These are phyloP conservation scores for Ogataea pilisensis DNA, from an alignment of 805 yeast genomes.

Conservation along the genomic window DNA sequence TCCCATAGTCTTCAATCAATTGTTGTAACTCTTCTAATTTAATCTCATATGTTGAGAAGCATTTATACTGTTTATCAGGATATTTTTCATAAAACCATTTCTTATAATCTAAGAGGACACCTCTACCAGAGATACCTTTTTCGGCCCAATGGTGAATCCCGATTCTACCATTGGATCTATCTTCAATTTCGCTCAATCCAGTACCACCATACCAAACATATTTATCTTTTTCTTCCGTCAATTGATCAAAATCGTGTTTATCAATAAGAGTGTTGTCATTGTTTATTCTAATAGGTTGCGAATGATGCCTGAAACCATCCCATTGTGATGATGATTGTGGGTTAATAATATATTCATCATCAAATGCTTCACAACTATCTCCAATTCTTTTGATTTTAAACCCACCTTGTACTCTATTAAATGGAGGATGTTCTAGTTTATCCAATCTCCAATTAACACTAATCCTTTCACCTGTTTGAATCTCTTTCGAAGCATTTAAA, in stretches of 20 bases:
- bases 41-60: constrained; percentile 24
- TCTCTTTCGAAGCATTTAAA: constrained; percentile 9
- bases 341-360: constrained; percentile 24
- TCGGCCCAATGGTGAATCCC: constrained; percentile 21
- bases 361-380: constrained; percentile 11
- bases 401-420: constrained; percentile 4
- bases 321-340: constrained; percentile 29
- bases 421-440: constrained; percentile 11
- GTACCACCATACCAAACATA: constrained; percentile 12
- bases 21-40: constrained; percentile 18
- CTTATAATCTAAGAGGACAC: constrained; percentile 31
- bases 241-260: constrained; percentile 15
- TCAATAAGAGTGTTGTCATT: constrained; percentile 20
- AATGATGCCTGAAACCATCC: constrained; percentile 29
- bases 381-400: constrained; percentile 8
- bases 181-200: constrained; percentile 8
- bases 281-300: constrained; percentile 16
- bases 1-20: constrained; percentile 20
- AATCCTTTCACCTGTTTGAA: constrained; percentile 13
- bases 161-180: constrained; percentile 4
- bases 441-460: constrained; percentile 12
- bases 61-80: constrained; percentile 17
- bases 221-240: constrained; percentile 4
- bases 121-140: constrained; percentile 32
- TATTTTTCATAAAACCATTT: constrained; percentile 25